Evolutionary conservation across 257 asterid genomes (phyloP).

Genomic region (Solanum chiquidenum): DNA sequence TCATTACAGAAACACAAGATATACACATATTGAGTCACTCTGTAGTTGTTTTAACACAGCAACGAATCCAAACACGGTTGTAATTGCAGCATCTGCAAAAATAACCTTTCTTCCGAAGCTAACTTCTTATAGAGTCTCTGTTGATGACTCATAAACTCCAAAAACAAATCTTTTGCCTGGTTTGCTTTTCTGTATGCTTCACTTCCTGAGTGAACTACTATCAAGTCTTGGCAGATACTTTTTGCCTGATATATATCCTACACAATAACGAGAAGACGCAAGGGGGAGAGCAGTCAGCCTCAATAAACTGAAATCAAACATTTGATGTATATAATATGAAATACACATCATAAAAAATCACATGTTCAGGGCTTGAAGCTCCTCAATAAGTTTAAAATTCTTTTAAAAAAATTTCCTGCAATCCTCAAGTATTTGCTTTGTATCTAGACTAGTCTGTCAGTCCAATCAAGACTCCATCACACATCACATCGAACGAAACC

Average conservation of each 20-base stretch:
- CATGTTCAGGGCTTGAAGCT: not conserved
- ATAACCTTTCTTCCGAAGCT: not conserved
- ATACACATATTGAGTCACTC: not conserved
- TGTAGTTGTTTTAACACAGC: not conserved
- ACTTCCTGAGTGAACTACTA: slow-evolving; percentile 14
- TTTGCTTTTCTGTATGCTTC: slow-evolving; percentile 16
- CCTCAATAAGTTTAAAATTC: not conserved
- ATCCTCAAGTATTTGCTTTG: not conserved
- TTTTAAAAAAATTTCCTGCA: not conserved
- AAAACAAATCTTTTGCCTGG: not conserved
- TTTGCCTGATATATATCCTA: not conserved
- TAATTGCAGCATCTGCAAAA: not conserved
- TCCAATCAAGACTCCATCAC: not conserved
- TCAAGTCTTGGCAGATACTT: not conserved
- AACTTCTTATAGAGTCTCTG: not conserved
- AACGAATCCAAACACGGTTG: not conserved
- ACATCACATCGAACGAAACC: not conserved
- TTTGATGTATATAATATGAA: not conserved
- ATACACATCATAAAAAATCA: not conserved
- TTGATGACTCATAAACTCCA: not conserved
- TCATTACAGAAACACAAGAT: not conserved
- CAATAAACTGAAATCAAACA: not conserved
- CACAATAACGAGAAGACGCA: not conserved
- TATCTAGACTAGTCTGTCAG: not conserved
- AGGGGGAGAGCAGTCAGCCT: too few relatives aligned